Conservation (phyloP, 306 rosid genomes). For the Begonia peltatifolia region DNA sequence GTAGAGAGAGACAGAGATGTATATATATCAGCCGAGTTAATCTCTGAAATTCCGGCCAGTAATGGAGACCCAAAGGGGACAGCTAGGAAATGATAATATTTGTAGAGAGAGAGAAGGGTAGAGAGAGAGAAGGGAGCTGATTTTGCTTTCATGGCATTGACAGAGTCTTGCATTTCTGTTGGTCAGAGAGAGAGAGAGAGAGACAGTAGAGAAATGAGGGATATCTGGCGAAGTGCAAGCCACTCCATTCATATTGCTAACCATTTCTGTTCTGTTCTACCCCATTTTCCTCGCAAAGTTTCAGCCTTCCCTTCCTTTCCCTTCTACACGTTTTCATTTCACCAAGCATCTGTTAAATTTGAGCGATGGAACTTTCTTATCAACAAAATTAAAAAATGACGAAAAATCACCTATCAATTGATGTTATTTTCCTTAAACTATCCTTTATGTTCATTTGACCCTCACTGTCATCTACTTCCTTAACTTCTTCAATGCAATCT, state of each 20-base stretch:
- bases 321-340: no score
- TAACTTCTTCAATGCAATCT: no score
- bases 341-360: no score
- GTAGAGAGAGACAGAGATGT: neutral
- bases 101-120: neutral
- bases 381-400: no score
- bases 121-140: neutral
- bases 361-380: no score
- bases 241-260: neutral
- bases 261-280: neutral
- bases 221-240: neutral
- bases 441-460: no score
- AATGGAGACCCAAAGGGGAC: neutral
- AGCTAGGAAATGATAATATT: neutral
- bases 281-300: neutral
- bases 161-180: neutral
- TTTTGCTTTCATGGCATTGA: neutral
- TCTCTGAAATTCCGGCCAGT: neutral
- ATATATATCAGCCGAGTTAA: neutral
- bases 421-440: no score
- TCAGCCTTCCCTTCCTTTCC: neutral
- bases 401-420: no score
- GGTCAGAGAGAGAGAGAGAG: neutral
- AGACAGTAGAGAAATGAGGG: no score
- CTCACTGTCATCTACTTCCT: no score